These are phyloP conservation scores for Glutinoglossum americanum DNA, from an alignment of 495 filamentous ascomycete genomes.

Conservation along the genomic window DNA sequence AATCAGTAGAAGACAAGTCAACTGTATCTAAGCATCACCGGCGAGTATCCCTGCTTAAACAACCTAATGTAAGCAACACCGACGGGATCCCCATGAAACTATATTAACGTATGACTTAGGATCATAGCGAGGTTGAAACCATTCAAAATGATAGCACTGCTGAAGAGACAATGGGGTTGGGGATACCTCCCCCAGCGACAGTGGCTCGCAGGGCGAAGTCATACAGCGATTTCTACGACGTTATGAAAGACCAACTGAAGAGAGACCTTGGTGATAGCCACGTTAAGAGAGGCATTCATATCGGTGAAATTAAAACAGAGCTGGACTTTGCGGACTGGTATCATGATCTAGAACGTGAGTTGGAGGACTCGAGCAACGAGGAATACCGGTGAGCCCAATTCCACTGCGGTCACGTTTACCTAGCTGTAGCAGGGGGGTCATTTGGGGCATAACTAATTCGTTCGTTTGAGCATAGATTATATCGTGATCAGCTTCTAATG, in stretches of 20 bases:
- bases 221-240: slow-evolving; percentile 50
- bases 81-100: neutral
- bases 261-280: slow-evolving; percentile 17
- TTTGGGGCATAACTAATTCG: neutral
- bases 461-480: slow-evolving; percentile 27
- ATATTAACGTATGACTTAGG: slow-evolving; percentile 8
- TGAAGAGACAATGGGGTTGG: slow-evolving; percentile 26
- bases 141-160: slow-evolving; percentile 19
- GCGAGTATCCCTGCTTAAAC: slow-evolving; percentile 42
- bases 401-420: neutral
- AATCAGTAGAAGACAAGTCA: slow-evolving; percentile 22
- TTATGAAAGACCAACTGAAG: slow-evolving; percentile 31
- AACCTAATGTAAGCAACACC: slow-evolving; percentile 36
- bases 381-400: slow-evolving; percentile 48
- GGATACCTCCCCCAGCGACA: slow-evolving; percentile 39
- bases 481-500: slow-evolving; percentile 56
- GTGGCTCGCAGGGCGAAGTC: slow-evolving; percentile 46
- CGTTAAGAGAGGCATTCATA: slow-evolving; percentile 7
- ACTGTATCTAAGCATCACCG: slow-evolving; percentile 30
- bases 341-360: slow-evolving; percentile 34
- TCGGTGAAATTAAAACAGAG: slow-evolving; percentile 15
- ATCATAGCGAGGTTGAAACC: slow-evolving; percentile 22
- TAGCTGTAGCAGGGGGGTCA: slow-evolving; percentile 4
- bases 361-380: slow-evolving; percentile 63
- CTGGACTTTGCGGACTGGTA: slow-evolving; percentile 42